Evolutionary conservation across 345 rosid genomes (phyloP), one percentile per base, ranked within the genome.

Genomic region (Melastoma malabathricum): DNA sequence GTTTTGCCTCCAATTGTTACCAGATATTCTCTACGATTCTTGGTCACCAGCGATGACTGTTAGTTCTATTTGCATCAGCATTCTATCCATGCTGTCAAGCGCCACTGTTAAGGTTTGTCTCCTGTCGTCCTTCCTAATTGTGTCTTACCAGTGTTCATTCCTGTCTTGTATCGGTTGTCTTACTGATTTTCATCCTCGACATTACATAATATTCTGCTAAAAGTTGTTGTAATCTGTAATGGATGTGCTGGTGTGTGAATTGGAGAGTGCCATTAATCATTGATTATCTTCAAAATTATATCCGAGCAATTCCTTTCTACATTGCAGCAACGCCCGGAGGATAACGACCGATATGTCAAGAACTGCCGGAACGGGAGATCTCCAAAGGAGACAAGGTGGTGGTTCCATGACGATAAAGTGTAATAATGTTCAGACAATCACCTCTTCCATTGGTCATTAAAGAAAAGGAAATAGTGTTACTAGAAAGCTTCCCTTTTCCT

Each of bases 341-440:
- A 87, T 73, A 92, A 87, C 7, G 97, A 87, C 46, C 96, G 96
- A n/a, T 92, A 87, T 55, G 95, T 87, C 62, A 84, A 67, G 88
- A 84, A 92, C 61, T 92, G 98, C 64, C 81, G 85, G 68, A 92
- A 87, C 23, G 98, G 98, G 4, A 73, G 89, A 59, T 87, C 97
- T 58, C 98, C 97, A 0, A 92, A 92, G 77, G 97, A 87, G 87
- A 92, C 98, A n/a, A 81, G 98, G 75, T 92, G 98, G 98, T 92
- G 95, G 96, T 92, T 92, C 75, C 96, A 92, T 55, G 98, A 87
- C 43, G 94, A 89, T 58, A 89, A 89, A 69, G 96, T 87, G 41
- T 92, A 77, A 63, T 44, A 15, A 44, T 4, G 50, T 44, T 18
- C 38, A 13, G 55, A 15, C 13, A 22, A 34, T 60, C 52, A 65